A percentile compares a stretch with the other conserved stretches of the same genome.
Evolutionary conservation across 1,139 yeast genomes (phyloP).

Genomic region (Lizanozyma gosingica): DNA sequence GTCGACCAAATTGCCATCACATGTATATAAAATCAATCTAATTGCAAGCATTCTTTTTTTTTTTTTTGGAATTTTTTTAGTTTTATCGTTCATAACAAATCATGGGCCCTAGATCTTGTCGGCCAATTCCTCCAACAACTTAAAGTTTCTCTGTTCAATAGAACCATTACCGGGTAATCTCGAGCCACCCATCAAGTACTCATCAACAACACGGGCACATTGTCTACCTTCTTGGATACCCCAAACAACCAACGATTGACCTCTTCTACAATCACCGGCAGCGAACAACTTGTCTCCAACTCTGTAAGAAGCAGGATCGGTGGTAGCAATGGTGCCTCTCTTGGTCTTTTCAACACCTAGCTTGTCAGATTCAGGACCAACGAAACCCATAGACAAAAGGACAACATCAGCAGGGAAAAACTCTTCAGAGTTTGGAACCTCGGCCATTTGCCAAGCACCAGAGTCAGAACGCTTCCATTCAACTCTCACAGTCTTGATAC

Average conservation of each 20-base stretch:
- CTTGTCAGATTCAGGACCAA: conserved; percentile 89
- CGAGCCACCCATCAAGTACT: conserved; percentile 66
- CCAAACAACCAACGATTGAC: conserved; percentile 97
- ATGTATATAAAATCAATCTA: no score
- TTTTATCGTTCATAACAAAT: no score
- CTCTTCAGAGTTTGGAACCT: conserved; percentile 91
- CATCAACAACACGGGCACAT: conserved; percentile 91
- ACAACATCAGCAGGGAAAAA: conserved; percentile 93
- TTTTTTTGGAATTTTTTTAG: no score
- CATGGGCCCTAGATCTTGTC: conserved; percentile 45
- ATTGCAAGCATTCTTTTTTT: no score
- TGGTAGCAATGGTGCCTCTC: conserved; percentile 80
- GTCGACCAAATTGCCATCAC: no score
- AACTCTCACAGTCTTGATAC: conserved; percentile 91
- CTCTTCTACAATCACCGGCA: conserved; percentile 98
- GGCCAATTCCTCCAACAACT: conserved; percentile 64
- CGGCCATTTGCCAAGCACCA: conserved; percentile 99
- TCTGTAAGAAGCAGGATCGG: conserved; percentile 60
- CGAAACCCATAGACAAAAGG: conserved; percentile 91
- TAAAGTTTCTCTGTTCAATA: conserved; percentile 74
- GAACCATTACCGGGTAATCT: conserved; percentile 93
- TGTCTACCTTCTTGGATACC: conserved; percentile 99
- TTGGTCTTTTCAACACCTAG: conserved; percentile 65
- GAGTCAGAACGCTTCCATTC: conserved; percentile 95
- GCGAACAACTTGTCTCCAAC: conserved; percentile 73